A percentile compares a stretch with the other conserved stretches of the same genome.
phyloP scores from a whole-genome alignment of 2,329 filamentous ascomycete genomes.

The Fusarium illudens region DNA sequence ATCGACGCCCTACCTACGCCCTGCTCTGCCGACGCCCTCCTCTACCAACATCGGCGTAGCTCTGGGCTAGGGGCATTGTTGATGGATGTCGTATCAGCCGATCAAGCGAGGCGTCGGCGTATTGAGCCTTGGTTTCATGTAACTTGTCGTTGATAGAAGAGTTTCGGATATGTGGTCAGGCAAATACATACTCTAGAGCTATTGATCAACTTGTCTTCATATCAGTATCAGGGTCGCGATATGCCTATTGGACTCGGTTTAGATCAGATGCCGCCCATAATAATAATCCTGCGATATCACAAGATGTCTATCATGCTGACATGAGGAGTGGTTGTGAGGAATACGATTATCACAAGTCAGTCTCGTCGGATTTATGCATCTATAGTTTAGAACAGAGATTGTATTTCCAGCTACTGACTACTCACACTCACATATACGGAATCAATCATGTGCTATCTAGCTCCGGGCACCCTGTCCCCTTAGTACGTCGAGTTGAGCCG shows the following conservation, averaged over 20 bases:
- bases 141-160: not conserved
- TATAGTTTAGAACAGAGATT: not conserved
- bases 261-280: not conserved
- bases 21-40: not conserved
- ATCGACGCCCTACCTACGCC: not conserved
- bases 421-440: not conserved
- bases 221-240: not conserved
- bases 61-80: not conserved
- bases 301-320: not conserved
- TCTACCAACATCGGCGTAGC: not conserved
- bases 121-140: not conserved
- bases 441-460: not conserved
- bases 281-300: not conserved
- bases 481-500: constrained; percentile 37
- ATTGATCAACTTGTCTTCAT: not conserved
- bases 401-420: not conserved
- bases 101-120: not conserved
- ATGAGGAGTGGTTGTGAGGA: not conserved
- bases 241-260: not conserved
- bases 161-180: not conserved
- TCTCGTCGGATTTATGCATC: not conserved
- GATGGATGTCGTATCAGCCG: not conserved
- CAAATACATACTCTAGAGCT: not conserved
- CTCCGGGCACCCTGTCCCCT: not conserved
- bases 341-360: not conserved